phyloP scores from a whole-genome alignment of 208 protist genomes.

The Wallacemonas sp. region DNA sequence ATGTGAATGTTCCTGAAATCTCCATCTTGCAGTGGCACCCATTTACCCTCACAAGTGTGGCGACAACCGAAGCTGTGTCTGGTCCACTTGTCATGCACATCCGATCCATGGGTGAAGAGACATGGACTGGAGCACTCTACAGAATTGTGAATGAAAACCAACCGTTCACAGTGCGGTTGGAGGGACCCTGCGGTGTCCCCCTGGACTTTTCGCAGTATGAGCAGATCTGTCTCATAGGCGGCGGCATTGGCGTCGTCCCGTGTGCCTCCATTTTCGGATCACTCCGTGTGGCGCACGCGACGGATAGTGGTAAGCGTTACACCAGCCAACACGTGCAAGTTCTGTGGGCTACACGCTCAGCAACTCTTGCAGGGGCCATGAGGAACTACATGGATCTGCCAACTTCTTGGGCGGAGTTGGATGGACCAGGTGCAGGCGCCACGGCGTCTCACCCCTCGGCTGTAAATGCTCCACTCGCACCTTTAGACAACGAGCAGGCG shows the following conservation, averaged over 20 bases:
- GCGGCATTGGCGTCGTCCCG: constrained; percentile 48
- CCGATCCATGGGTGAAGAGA: constrained; percentile 49
- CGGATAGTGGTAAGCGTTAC: background rate
- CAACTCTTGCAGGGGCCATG: constrained; percentile 14
- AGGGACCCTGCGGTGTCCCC: constrained; percentile 44
- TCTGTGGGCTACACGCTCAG: constrained; percentile 22
- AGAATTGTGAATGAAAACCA: constrained; percentile 21
- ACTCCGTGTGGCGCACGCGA: constrained; percentile 13
- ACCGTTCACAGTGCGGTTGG: constrained; percentile 35
- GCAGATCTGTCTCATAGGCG: constrained; percentile 39
- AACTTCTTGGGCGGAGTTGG: background rate
- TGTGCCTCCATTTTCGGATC: constrained; percentile 44
- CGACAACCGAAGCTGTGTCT: background rate
- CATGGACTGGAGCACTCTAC: constrained; percentile 44
- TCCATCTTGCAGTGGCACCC: constrained; percentile 71
- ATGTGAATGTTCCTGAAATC: constrained; percentile 56
- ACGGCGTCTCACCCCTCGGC: background rate
- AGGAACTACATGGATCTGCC: constrained; percentile 20
- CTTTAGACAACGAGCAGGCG: background rate
- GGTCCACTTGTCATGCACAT: constrained; percentile 39
- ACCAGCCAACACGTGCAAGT: constrained; percentile 13
- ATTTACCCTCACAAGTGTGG: constrained; percentile 41
- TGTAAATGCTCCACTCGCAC: background rate
- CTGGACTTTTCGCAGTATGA: constrained; percentile 36
- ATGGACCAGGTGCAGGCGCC: background rate